Evolutionary conservation across 371 early-diverging fungal species (phyloP).

Genomic region (Batrachochytrium dendrobatidis): DNA sequence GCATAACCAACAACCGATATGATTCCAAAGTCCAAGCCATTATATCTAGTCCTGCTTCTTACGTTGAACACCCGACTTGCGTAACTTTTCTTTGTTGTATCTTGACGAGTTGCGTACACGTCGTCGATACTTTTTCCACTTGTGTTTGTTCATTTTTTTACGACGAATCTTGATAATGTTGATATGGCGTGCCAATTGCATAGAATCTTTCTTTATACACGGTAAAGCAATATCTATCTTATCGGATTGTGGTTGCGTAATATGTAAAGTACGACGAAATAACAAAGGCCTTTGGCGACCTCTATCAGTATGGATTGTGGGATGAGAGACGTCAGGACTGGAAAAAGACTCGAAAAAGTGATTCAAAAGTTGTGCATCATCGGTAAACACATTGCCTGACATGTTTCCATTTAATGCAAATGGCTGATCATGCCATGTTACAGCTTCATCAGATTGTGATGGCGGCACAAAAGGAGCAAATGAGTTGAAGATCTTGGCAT

Average conservation of each 20-base stretch:
- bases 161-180: constrained; percentile 29
- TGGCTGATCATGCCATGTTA: no score
- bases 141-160: constrained; percentile 42
- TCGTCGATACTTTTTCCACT: constrained; percentile 31
- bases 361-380: background rate
- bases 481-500: constrained; percentile 18
- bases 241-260: no score
- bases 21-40: background rate
- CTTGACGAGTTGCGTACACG: constrained; percentile 22
- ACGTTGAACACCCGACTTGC: constrained; percentile 21
- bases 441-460: no score
- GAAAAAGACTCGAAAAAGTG: background rate
- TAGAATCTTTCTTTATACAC: no score
- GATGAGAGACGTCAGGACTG: background rate
- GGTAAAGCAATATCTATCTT: no score
- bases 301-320: no score
- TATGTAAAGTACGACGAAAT: no score
- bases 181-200: constrained; percentile 15
- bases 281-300: no score
- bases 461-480: constrained; percentile 13
- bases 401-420: no score
- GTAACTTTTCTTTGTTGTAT: constrained; percentile 31
- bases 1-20: background rate
- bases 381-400: background rate
- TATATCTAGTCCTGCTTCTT: constrained; percentile 30